Base-by-base conservation (phyloP, 345 rosid species). In the Bretschneidera sinensis region DNA sequence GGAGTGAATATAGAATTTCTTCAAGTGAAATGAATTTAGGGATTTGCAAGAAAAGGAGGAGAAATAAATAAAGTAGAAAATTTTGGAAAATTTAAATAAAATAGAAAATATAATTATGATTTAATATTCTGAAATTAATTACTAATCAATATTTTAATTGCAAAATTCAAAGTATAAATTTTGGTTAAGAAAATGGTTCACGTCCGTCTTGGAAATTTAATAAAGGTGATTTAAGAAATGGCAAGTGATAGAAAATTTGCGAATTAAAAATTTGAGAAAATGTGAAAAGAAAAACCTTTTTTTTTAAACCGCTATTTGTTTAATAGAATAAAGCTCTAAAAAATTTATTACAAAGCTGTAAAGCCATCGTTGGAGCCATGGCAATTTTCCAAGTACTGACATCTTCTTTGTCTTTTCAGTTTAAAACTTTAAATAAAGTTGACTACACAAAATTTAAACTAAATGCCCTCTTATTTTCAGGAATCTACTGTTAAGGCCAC, bases 201-300 rank as follows among this genome's bases (percentile, higher is more conserved):
- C 74, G 91, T 87, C 85, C 91, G 89, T 78, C 84, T 78, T 69
- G 87, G 83, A 76, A 86, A 69, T 82, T 79, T 67, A 82, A 83
- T 81, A 79, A 78, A 72, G 66, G 52, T 48, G 22, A 69, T 61
- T 59, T 79, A 77, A 72, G 76, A 66, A 79, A 65, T 71, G 47
- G 71, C 33, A 65, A n/a, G 75, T 71, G 72, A 50, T 48, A 43
- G 43, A 56, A 70, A 66, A 52, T 59, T 62, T 20, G 61, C 52
- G 43, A 54, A 53, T 28, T 0, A 47, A 60, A 64, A 61, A 67
- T 60, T 57, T 22, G 54, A 23, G 51, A 48, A 34, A 77, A 74
- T 62, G 67, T 21, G 10, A 51, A 52, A 47, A 33, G 47, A 4
- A 25, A 50, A 56, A 48, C 10, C 54, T n/a, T n/a, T n/a, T 62